These are phyloP conservation scores for Calonectria hawksworthii DNA, from an alignment of 2,329 filamentous ascomycete genomes.

Conservation along the genomic window DNA sequence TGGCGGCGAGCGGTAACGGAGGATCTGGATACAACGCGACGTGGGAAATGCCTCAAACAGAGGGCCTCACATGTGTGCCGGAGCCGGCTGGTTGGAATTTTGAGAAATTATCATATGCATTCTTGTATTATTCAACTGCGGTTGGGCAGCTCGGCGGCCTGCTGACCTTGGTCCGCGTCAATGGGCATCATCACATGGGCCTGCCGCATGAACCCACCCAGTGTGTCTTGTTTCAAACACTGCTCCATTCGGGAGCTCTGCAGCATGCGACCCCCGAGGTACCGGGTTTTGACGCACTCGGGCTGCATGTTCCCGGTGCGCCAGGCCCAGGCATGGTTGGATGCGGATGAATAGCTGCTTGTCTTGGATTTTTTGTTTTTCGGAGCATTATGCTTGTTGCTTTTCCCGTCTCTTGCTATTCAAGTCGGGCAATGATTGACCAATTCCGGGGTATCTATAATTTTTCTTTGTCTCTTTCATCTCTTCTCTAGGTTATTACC, in stretches of 20 bases:
- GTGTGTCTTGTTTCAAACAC: conserved; percentile 4
- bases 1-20: neutral
- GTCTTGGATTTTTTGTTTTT: neutral
- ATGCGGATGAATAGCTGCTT: neutral
- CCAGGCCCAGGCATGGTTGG: neutral
- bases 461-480: neutral
- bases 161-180: conserved; percentile 4
- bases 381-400: conserved; percentile 3
- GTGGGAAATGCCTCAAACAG: neutral
- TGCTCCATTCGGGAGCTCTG: neutral
- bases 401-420: conserved; percentile 2
- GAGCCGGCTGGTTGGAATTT: neutral
- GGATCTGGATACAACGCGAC: neutral
- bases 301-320: neutral
- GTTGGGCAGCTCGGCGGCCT: neutral
- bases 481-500: neutral
- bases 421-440: neutral
- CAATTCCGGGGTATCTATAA: conserved; percentile 5
- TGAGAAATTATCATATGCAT: neutral
- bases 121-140: neutral
- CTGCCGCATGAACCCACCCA: neutral
- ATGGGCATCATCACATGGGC: conserved; percentile 7
- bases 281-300: neutral
- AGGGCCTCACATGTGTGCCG: neutral
- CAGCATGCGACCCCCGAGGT: neutral